Base-by-base conservation (phyloP, 2,329 filamentous ascomycete species). In the Microascus cirrosus region DNA sequence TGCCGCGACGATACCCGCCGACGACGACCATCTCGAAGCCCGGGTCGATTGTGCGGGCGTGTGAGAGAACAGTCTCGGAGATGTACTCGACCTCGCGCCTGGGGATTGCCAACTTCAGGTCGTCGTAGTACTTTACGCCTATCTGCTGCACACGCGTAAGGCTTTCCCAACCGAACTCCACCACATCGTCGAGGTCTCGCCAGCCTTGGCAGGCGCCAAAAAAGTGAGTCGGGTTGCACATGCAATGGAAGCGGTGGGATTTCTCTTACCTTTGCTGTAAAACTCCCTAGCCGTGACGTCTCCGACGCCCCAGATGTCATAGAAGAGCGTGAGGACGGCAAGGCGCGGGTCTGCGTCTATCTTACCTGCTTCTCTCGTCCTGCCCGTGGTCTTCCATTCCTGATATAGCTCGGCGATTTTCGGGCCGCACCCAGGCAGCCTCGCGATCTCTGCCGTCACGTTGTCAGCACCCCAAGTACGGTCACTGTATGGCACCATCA, bases 231-330 rank as follows among this genome's bases (percentile, higher is more conserved):
- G 39, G 15, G 39, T 18, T n/a, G 39, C n/a, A 45, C 8, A 18
- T 3, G 6, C 15, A 7, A n/a, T 18, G 39, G 5, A 6, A n/a
- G 15, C 12, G 20, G 24, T 36, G n/a, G 34, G 13, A 50, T 11
- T 35, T 51, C 7, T 12, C 36, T 39, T 56, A 68, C 73, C 82
- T 61, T 83, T 84, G 18, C 82, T 79, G 69, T 92, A 94, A 65
- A 96, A 96, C 1, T 92, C 82, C 18, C 86, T 78, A 0, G 93
- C 92, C 0, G 87, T 94, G 13, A 83, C 84, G 2, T 87, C 86
- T 0, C 88, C 93, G 0, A 96, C 90, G n/a, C 92, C 93, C 89
- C 90, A 96, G 59, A 96, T 95, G 4, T 87, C 77, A 71, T 88
- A 89, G 70, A 97, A 96, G 0, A 79, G 69, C 52, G 82, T 77